Percentiles rank a stretch among this genome's conserved stretches.
phyloP scores from a whole-genome alignment of 345 rosid species.

The Cochlearia excelsa region DNA sequence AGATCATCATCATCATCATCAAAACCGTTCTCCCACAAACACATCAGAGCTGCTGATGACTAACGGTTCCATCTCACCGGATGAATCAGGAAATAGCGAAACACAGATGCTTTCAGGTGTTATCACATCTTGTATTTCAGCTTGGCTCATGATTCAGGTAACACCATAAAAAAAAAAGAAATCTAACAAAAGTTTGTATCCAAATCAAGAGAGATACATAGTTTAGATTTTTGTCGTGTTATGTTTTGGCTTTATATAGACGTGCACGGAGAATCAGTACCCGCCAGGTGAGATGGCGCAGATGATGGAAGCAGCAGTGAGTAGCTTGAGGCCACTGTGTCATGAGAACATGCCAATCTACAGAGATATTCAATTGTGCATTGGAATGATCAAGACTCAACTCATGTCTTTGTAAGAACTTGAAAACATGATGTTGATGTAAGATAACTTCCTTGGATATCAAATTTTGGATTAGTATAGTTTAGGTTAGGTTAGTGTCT shows the following conservation, averaged over 20 bases:
- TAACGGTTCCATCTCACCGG: constrained; percentile 3
- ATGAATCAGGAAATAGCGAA: constrained; percentile 27
- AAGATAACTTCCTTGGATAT: no score
- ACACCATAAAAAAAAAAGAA: no score
- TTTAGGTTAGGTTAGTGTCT: no score
- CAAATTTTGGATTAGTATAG: no score
- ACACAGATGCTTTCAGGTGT: constrained; percentile 64
- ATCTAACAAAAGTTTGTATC: no score
- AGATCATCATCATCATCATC: constrained; percentile 6
- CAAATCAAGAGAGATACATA: no score
- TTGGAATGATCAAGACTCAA: constrained; percentile 92
- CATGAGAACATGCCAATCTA: constrained; percentile 73
- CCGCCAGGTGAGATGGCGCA: constrained; percentile 88
- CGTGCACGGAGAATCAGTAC: constrained; percentile 72
- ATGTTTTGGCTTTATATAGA: constrained; percentile 39
- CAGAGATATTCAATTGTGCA: constrained; percentile 77
- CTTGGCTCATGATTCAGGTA: constrained; percentile 89
- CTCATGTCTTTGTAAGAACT: constrained; percentile 72
- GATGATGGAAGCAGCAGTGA: constrained; percentile 75
- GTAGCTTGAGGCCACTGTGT: constrained; percentile 71
- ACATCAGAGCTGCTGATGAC: constrained; percentile 29
- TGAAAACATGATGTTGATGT: no score
- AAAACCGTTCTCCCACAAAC: constrained; percentile 17
- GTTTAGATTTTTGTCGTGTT: no score
- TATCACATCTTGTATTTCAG: constrained; percentile 73